Conservation (phyloP, 148 eudicot genomes). For the Fagopyrum homotropicum region DNA sequence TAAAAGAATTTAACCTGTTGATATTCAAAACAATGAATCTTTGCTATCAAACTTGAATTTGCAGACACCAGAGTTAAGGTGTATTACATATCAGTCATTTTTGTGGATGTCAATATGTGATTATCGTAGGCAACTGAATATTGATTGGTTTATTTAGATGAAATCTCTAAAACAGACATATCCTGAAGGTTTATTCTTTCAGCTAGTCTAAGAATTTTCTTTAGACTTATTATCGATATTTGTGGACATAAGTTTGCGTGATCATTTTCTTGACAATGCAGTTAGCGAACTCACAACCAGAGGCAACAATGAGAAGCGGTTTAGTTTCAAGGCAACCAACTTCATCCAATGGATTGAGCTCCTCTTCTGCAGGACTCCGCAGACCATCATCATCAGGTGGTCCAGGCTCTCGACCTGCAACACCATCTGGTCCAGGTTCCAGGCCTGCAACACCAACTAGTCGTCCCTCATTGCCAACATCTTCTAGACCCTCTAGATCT, state of each 20-base stretch:
- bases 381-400: conserved; percentile 34
- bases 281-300: conserved; percentile 62
- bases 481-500: conserved; percentile 64
- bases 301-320: conserved; percentile 47
- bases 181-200: background rate
- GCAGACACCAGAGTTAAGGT: background rate
- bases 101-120: background rate
- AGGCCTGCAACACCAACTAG: conserved; percentile 30
- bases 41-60: background rate
- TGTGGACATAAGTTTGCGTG: background rate
- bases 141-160: background rate
- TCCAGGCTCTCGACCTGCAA: conserved; percentile 13
- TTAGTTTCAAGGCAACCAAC: conserved; percentile 49
- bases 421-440: conserved; percentile 69
- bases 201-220: background rate
- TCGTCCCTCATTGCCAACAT: conserved; percentile 51
- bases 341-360: conserved; percentile 45
- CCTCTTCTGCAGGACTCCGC: conserved; percentile 51
- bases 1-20: background rate
- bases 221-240: background rate
- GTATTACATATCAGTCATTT: background rate
- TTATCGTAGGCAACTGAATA: background rate
- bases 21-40: background rate
- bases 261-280: conserved; percentile 19
- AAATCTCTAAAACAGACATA: background rate